A percentile compares a stretch with the other conserved stretches of the same genome.
Conservation (phyloP, 2,329 filamentous ascomycete species). For the Alternaria solani region DNA sequence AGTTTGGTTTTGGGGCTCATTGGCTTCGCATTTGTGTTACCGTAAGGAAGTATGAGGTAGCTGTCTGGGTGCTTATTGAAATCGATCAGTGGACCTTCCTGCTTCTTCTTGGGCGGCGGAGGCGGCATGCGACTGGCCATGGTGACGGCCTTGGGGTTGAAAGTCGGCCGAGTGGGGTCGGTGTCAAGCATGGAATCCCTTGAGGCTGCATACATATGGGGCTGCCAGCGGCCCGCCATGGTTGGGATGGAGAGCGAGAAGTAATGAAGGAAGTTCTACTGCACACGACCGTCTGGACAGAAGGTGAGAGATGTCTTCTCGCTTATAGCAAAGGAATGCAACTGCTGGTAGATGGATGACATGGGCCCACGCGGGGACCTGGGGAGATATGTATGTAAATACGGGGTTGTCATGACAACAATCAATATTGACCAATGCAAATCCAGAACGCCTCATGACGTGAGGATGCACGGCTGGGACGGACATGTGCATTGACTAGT, state of each 20-base stretch:
- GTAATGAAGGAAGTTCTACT: conserved; percentile 39
- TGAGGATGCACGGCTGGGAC: conserved; percentile 24
- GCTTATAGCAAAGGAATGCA: conserved; percentile 46
- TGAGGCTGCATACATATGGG: conserved; percentile 72
- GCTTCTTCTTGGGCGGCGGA: conserved; percentile 66
- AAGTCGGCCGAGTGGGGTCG: conserved; percentile 60
- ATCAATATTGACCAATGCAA: conserved; percentile 27
- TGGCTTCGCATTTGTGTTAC: conserved; percentile 66
- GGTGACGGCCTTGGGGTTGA: conserved; percentile 87
- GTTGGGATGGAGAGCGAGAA: conserved; percentile 32
- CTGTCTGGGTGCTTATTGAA: conserved; percentile 88
- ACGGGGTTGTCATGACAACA: conserved; percentile 44
- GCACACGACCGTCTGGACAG: conserved; percentile 37
- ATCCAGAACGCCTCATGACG: conserved; percentile 26
- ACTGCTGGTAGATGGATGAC: conserved; percentile 35
- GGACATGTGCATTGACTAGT: conserved; percentile 18
- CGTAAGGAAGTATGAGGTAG: conserved; percentile 70
- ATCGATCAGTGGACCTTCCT: conserved; percentile 77
- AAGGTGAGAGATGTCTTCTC: conserved; percentile 32
- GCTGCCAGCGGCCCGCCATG: conserved; percentile 62
- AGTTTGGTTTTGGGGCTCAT: conserved; percentile 76
- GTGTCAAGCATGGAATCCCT: conserved; percentile 61
- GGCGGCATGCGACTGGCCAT: conserved; percentile 77
- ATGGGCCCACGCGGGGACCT: conserved; percentile 38
- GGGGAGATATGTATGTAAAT: conserved; percentile 37